Conservation (phyloP, 371 early-diverging fungal species). For the Actinomortierella wolfii region DNA sequence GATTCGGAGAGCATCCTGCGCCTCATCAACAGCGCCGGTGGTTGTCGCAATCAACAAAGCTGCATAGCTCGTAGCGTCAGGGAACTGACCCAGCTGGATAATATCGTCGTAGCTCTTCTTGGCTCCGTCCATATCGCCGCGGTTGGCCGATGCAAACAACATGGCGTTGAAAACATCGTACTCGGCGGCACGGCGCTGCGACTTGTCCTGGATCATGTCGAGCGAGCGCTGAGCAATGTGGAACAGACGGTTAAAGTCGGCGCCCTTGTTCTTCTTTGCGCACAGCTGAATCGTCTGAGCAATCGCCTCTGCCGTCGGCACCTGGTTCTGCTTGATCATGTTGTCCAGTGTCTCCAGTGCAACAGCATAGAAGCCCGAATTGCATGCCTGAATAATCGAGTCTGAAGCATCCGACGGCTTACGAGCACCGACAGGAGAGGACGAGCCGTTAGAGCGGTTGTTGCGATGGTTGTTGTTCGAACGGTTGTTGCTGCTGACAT, state of each 20-base stretch:
- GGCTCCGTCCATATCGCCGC: slow-evolving; percentile 48
- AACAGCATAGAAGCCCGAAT: slow-evolving; percentile 32
- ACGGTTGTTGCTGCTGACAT: not conserved
- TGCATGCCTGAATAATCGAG: slow-evolving; percentile 32
- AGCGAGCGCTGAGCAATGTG: slow-evolving; percentile 22
- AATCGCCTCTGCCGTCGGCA: slow-evolving; percentile 33
- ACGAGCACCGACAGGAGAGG: slow-evolving; percentile 19
- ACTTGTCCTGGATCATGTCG: slow-evolving; percentile 16
- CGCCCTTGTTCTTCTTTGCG: slow-evolving; percentile 32
- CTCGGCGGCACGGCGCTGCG: slow-evolving; percentile 27
- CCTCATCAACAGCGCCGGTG: slow-evolving; percentile 58
- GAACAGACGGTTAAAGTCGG: slow-evolving; percentile 33
- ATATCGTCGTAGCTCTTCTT: slow-evolving; percentile 56
- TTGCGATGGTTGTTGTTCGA: not conserved
- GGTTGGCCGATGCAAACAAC: slow-evolving; percentile 58
- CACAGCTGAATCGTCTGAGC: slow-evolving; percentile 44
- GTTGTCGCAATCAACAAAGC: slow-evolving; percentile 52
- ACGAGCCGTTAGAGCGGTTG: not conserved
- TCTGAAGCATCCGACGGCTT: slow-evolving; percentile 30
- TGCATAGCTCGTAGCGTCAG: slow-evolving; percentile 58
- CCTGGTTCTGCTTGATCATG: slow-evolving; percentile 28
- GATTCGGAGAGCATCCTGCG: slow-evolving; percentile 56
- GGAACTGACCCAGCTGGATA: slow-evolving; percentile 36
- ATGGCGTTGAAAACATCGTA: slow-evolving; percentile 54
- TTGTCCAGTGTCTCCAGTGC: slow-evolving; percentile 30